phyloP scores from a whole-genome alignment of 202 grass and related monocot genomes.

The Tripidium arundinaceum region DNA sequence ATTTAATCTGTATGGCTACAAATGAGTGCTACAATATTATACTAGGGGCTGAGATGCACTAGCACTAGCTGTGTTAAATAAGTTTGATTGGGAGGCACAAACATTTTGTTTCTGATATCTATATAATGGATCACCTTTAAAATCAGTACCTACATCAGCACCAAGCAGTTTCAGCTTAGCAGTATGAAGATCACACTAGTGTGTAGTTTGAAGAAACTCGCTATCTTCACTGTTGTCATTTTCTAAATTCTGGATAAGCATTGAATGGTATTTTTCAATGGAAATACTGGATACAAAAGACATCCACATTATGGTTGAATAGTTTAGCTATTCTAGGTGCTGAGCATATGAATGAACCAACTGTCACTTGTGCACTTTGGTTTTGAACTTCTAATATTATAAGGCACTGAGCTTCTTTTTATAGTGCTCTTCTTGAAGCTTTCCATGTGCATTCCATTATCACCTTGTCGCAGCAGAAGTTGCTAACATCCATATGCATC shows the following conservation, averaged over 20 bases:
- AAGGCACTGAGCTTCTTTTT: too few species aligned
- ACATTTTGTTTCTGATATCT: too few species aligned
- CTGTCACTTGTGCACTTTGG: too few species aligned
- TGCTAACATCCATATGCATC: slow-evolving; percentile 17
- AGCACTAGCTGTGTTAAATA: too few species aligned
- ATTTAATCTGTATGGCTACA: too few species aligned
- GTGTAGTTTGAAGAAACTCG: slow-evolving; percentile 16
- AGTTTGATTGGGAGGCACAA: too few species aligned
- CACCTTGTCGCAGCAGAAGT: neutral
- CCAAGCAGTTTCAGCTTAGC: neutral
- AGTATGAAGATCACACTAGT: neutral
- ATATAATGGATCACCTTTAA: too few species aligned
- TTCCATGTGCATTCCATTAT: slow-evolving; percentile 21
- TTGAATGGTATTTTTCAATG: neutral
- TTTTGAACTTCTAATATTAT: too few species aligned
- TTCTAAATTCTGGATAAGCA: neutral
- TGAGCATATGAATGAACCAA: neutral
- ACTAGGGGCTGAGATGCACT: too few species aligned
- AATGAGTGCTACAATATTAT: too few species aligned
- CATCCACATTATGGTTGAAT: neutral
- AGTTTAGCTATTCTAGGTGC: neutral
- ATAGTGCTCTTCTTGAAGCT: neutral
- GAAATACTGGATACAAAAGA: neutral
- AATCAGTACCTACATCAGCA: neutral
- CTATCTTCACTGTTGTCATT: slow-evolving; percentile 10